Evolutionary conservation across 2,329 filamentous ascomycete genomes (phyloP), one percentile per base, ranked within the genome.

Genomic region (Dendryphion nanum): DNA sequence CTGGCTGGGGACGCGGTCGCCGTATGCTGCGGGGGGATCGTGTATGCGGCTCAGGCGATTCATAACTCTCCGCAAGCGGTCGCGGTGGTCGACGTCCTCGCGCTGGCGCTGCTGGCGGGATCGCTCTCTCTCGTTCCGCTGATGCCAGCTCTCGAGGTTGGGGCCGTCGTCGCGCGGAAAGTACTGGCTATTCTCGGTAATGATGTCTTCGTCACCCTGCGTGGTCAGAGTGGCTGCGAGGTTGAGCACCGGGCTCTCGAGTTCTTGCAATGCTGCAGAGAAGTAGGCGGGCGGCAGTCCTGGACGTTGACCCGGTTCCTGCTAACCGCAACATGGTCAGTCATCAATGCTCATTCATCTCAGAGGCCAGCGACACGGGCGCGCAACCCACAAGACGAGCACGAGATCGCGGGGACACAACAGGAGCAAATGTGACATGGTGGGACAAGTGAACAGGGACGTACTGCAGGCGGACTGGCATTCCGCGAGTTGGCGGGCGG

Each of bases 1-100:
- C 44, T 71, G 61, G 48, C 70, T 72, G 14, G 78, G 74, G 6
- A 74, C 67, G 34, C 73, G 72, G 46, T 76, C 71, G 41, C 78
- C 73, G 50, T 81, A 81, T 30, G 74, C 71, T 6, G 49, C 23
- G 40, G 47, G 44, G 26, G 60, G 49, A 28, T 68, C 57, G 43
- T 73, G 64, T 21, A 74, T 61, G 37, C 72, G 64, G 46, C 68
- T 65, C 45, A 70, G 64, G 21, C 68, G 55, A 15, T 64, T 66
- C 47, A 77, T 70, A n/a, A 72, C 67, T 30, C 67, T 53, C 42
- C 70, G 67, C 50, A 73, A 45, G 30, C 68, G 53, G 37, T 70
- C 61, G 20, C 67, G 57, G 36, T 67, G 58, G 32, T 64, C 66
- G 29, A 65, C 44, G 31, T 72, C 67, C 41, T 68, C 65, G 33